These are phyloP conservation scores for Scheffersomyces cryptocercus DNA, from an alignment of 1,139 yeast genomes.

Conservation along the genomic window DNA sequence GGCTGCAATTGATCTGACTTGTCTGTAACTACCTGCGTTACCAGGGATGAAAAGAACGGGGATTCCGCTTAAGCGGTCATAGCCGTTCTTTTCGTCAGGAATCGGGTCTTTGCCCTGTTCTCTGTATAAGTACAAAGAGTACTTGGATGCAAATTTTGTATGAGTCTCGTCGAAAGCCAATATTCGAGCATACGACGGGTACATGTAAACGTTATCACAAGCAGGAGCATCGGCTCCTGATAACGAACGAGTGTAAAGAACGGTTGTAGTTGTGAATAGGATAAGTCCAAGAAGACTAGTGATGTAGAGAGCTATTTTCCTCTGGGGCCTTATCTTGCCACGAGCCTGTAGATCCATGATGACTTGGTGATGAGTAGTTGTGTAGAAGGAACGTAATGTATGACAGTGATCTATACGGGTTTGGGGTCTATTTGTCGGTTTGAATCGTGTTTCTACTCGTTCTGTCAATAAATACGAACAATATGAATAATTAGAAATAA, in stretches of 20 bases:
- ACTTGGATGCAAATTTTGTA: slow-evolving; percentile 75
- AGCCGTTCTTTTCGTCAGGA: slow-evolving; percentile 41
- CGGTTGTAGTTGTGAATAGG: slow-evolving; percentile 16
- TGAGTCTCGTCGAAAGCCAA: slow-evolving; percentile 70
- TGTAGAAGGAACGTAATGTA: no score
- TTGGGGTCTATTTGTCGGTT: no score
- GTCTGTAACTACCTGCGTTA: slow-evolving; percentile 92
- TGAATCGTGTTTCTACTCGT: no score
- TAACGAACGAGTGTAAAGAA: slow-evolving; percentile 20
- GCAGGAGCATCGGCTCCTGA: slow-evolving; percentile 37
- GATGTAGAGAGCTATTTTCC: neutral
- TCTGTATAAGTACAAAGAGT: slow-evolving; percentile 76
- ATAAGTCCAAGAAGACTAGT: slow-evolving; percentile 17
- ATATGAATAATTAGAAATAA: no score
- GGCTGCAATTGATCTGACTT: slow-evolving; percentile 90
- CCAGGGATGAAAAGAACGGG: slow-evolving; percentile 96
- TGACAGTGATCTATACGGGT: no score
- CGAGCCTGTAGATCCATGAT: no score
- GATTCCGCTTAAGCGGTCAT: slow-evolving; percentile 57
- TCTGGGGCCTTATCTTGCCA: no score
- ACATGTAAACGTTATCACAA: slow-evolving; percentile 68
- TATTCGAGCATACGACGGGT: slow-evolving; percentile 74
- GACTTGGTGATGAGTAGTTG: no score
- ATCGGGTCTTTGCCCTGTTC: slow-evolving; percentile 71
- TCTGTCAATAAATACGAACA: no score